Percentiles rank a stretch among this genome's conserved stretches.
phyloP scores from a whole-genome alignment of 306 rosid species.

The Dryas alaskensis region DNA sequence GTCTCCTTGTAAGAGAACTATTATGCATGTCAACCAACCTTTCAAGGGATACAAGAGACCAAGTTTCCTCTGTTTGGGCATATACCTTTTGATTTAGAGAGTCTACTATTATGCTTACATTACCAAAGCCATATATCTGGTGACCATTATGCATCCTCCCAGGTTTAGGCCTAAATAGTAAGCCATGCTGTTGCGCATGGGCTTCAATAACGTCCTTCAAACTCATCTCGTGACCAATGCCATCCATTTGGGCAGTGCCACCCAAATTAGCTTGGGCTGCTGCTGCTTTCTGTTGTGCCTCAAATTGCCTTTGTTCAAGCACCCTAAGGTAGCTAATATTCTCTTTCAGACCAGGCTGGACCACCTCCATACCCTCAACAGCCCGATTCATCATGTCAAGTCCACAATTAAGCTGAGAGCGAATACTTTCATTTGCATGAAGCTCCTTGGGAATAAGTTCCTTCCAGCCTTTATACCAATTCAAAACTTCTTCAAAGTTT shows the following conservation, averaged over 20 bases:
- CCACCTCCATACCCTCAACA: conserved; percentile 83
- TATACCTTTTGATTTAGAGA: conserved; percentile 66
- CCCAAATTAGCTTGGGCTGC: conserved; percentile 60
- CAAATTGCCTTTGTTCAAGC: conserved; percentile 87
- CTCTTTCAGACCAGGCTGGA: conserved; percentile 86
- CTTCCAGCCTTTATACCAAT: conserved; percentile 90
- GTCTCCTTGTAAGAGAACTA: conserved; percentile 27
- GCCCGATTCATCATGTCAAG: conserved; percentile 93
- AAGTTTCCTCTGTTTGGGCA: conserved; percentile 66
- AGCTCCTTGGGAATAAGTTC: conserved; percentile 80
- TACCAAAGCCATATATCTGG: conserved; percentile 85
- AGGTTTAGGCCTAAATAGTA: conserved; percentile 71
- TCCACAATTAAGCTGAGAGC: conserved; percentile 71
- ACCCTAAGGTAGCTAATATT: conserved; percentile 68
- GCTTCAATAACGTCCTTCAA: conserved; percentile 71
- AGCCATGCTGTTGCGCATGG: conserved; percentile 73
- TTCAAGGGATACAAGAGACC: conserved; percentile 75
- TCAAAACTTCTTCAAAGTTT: conserved; percentile 78
- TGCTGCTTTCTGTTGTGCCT: conserved; percentile 83
- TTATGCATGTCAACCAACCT: conserved; percentile 72
- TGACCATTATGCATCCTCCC: conserved; percentile 77
- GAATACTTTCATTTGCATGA: conserved; percentile 67
- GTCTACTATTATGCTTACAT: conserved; percentile 75
- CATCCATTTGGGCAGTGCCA: conserved; percentile 45
- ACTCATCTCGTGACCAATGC: conserved; percentile 60